Base-by-base conservation (phyloP, 805 yeast genomes). In the Sungouiella thailandica region DNA sequence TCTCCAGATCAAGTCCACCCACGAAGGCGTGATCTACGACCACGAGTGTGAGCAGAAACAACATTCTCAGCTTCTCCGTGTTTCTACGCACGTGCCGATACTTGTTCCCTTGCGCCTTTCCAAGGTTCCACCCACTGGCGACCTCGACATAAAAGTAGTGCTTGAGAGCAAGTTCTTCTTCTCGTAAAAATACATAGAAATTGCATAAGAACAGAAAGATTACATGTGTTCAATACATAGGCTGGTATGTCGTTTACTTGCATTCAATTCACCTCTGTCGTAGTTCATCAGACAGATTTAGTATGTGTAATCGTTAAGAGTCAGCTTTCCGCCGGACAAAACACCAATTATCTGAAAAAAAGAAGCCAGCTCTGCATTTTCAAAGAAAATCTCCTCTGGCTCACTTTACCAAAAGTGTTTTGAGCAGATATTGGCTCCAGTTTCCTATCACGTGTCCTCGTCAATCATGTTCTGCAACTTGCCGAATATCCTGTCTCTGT, bases 401-500 rank as follows among this genome's bases (percentile, higher is more conserved):
- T n/a, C n/a, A n/a, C n/a, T n/a, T n/a, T n/a, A n/a, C n/a, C n/a
- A n/a, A n/a, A n/a, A n/a, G n/a, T n/a, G n/a, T n/a, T n/a, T n/a
- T n/a, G n/a, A n/a, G n/a, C n/a, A n/a, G n/a, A n/a, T n/a, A n/a
- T n/a, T n/a, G n/a, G n/a, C n/a, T n/a, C n/a, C n/a, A n/a, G n/a
- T n/a, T n/a, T n/a, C n/a, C 25, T 5, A 8, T 8, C n/a, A 26
- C 4, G 22, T 14, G 28, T 13, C 47, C 37, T 70, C 68, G 23
- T 74, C 55, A 12, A 81, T 71, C 81, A 77, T 71, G 19, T 53
- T 58, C 43, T 80, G 75, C 17, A 81, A 53, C 35, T 62, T 65
- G 1, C 76, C 76, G 53, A 80, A 80, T 4, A 80, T 78, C 30
- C 56, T 61, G 46, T 80, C 87, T 34, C 88, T 57, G 46, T 81